phyloP scores from a whole-genome alignment of 257 asterid species.

The Thymus mandschuricus region DNA sequence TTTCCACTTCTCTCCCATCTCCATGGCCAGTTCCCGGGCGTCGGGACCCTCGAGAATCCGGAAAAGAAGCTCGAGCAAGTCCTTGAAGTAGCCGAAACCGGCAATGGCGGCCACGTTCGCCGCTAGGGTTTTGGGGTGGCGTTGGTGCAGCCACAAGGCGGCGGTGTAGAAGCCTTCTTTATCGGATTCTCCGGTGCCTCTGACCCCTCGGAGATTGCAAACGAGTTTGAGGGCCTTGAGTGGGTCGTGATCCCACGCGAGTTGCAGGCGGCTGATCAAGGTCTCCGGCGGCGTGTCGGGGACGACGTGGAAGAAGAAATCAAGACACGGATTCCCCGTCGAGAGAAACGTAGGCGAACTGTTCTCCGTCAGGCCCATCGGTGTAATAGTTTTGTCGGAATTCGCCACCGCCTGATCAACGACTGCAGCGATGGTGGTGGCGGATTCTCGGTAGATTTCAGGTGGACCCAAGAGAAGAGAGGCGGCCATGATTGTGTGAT shows the following conservation, averaged over 20 bases:
- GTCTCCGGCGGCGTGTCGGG: slow-evolving; percentile 27
- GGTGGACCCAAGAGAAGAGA: slow-evolving; percentile 38
- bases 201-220: slow-evolving; percentile 50
- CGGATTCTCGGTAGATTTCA: slow-evolving; percentile 25
- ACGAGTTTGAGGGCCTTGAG: slow-evolving; percentile 47
- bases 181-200: slow-evolving; percentile 58
- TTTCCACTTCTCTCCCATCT: neutral
- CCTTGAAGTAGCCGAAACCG: slow-evolving; percentile 55
- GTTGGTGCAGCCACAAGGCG: slow-evolving; percentile 49
- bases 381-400: neutral
- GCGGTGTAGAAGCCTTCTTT: slow-evolving; percentile 48
- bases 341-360: neutral
- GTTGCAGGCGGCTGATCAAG: slow-evolving; percentile 21
- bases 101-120: slow-evolving; percentile 40
- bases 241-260: slow-evolving; percentile 46
- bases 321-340: slow-evolving; percentile 10
- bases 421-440: slow-evolving; percentile 26
- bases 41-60: slow-evolving; percentile 50
- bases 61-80: slow-evolving; percentile 53
- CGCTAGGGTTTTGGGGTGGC: slow-evolving; percentile 54
- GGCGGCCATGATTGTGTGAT: neutral
- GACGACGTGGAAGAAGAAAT: slow-evolving; percentile 23
- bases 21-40: slow-evolving; percentile 31
- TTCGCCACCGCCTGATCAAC: slow-evolving; percentile 27
- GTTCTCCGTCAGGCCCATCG: slow-evolving; percentile 47